Percentiles rank a stretch among this genome's conserved stretches.
phyloP scores from a whole-genome alignment of 139 green algal species.

The Raphidocelis subcapitata region DNA sequence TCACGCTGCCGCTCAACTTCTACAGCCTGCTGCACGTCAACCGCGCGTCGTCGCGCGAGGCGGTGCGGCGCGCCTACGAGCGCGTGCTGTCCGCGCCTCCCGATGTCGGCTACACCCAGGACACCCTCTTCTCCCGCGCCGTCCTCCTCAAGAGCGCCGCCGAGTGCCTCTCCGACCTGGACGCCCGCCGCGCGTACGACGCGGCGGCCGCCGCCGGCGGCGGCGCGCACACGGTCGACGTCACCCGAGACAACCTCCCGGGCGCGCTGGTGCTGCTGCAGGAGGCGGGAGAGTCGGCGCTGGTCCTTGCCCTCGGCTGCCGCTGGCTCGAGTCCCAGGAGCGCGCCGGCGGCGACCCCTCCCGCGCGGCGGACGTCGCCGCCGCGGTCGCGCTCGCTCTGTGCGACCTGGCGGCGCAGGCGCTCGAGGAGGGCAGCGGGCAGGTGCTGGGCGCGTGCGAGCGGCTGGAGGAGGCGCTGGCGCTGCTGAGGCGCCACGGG shows the following conservation, averaged over 20 bases:
- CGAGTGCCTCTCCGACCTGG: constrained; percentile 22
- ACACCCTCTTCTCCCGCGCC: constrained; percentile 36
- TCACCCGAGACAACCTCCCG: constrained; percentile 40
- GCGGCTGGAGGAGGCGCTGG: constrained; percentile 37
- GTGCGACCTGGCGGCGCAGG: constrained; percentile 36
- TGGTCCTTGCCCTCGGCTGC: constrained; percentile 25
- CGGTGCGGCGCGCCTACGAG: constrained; percentile 24
- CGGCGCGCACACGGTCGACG: constrained; percentile 18
- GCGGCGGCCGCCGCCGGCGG: constrained; percentile 10
- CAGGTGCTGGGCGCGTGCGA: constrained; percentile 28
- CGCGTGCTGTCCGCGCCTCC: not conserved
- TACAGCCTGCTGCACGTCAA: constrained; percentile 19
- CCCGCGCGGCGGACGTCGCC: constrained; percentile 32
- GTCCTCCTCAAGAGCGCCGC: constrained; percentile 38
- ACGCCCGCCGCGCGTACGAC: constrained; percentile 30
- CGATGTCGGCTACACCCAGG: constrained; percentile 12
- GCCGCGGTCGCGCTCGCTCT: constrained; percentile 35
- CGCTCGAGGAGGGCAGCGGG: constrained; percentile 8
- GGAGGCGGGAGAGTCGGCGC: constrained; percentile 31
- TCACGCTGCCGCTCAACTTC: constrained; percentile 10
- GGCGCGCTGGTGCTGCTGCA: constrained; percentile 47
- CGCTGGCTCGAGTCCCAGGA: not conserved
- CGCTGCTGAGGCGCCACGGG: constrained; percentile 20
- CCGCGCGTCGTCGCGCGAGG: constrained; percentile 3
- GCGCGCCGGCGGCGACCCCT: not conserved